These are phyloP conservation scores for Botrytis aclada DNA, from an alignment of 2,329 filamentous ascomycete species.

Conservation along the genomic window DNA sequence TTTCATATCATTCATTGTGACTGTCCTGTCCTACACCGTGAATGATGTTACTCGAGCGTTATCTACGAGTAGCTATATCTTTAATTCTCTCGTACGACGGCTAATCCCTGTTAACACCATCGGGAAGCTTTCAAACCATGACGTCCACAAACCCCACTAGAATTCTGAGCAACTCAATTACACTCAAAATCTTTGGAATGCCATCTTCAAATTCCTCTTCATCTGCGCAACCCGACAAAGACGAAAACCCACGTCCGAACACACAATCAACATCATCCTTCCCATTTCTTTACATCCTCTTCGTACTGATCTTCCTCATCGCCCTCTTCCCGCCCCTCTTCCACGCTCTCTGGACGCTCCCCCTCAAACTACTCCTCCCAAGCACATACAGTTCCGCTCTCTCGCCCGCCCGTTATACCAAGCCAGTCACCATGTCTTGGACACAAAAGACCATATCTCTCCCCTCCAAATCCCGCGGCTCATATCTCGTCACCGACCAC, in stretches of 20 bases:
- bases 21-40: not conserved
- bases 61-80: not conserved
- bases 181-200: constrained; percentile 21
- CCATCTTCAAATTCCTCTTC: constrained; percentile 23
- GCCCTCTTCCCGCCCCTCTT: constrained; percentile 53
- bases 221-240: constrained; percentile 10
- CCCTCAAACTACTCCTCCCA: constrained; percentile 42
- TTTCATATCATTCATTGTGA: not conserved
- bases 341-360: constrained; percentile 50
- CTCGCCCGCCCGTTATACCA: constrained; percentile 39
- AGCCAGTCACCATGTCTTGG: constrained; percentile 59
- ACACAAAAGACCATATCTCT: constrained; percentile 82
- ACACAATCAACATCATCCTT: constrained; percentile 30
- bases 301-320: constrained; percentile 49
- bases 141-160: constrained; percentile 16
- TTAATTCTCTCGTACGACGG: not conserved
- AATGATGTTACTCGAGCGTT: not conserved
- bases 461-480: constrained; percentile 72
- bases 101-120: constrained; percentile 1
- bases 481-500: constrained; percentile 82
- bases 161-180: constrained; percentile 16
- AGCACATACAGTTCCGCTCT: constrained; percentile 37
- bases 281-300: constrained; percentile 40
- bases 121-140: constrained; percentile 4
- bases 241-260: constrained; percentile 21